Conservation (phyloP, 495 filamentous ascomycete species). For the Penicillium steckii region DNA sequence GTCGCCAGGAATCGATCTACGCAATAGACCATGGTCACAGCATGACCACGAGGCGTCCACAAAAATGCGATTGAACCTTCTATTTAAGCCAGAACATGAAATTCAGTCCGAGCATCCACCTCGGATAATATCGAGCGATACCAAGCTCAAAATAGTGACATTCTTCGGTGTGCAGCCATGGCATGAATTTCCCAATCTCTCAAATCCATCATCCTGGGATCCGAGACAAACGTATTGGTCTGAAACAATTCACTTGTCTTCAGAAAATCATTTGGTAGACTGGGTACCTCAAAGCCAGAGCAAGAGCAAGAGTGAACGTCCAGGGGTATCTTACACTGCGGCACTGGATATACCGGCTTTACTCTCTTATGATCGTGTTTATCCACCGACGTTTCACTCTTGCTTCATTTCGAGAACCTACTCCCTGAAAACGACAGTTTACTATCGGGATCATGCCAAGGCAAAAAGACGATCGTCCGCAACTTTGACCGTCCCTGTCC, state of each 20-base stretch:
- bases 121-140: not conserved
- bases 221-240: conserved; percentile 5
- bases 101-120: not conserved
- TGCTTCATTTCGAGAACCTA: conserved; percentile 13
- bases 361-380: not conserved
- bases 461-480: not conserved
- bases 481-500: conserved; percentile 1
- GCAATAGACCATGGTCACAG: not conserved
- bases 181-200: conserved; percentile 1
- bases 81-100: not conserved
- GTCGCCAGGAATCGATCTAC: conserved; percentile 1
- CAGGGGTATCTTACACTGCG: not conserved
- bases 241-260: not conserved
- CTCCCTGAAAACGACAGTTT: not conserved
- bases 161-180: conserved; percentile 11
- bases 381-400: conserved; percentile 11
- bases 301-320: not conserved
- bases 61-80: not conserved
- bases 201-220: not conserved
- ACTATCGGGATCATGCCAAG: not conserved
- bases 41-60: not conserved
- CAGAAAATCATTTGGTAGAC: not conserved
- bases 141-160: conserved; percentile 8
- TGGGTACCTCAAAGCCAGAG: conserved; percentile 1
- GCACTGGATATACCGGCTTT: not conserved